phyloP scores from a whole-genome alignment of 129 eudicot genomes.

The Helianthus tuberosus region DNA sequence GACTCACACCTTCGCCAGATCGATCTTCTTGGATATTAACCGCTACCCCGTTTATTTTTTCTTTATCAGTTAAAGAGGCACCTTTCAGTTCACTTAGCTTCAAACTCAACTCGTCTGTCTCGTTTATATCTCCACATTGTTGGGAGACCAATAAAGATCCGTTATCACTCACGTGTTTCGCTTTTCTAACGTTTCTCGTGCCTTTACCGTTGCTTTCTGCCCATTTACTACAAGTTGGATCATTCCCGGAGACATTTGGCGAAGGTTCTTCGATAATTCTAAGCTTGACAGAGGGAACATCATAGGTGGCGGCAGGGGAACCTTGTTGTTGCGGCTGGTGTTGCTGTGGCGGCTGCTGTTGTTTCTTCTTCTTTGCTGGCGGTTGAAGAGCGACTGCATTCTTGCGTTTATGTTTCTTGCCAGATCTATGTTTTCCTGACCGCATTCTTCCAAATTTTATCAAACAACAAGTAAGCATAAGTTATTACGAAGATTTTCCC shows the following conservation, averaged over 20 bases:
- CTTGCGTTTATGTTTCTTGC: constrained; percentile 68
- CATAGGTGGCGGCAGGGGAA: constrained; percentile 57
- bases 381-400: constrained; percentile 32
- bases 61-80: constrained; percentile 27
- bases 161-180: constrained; percentile 39
- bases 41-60: constrained; percentile 20
- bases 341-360: constrained; percentile 36
- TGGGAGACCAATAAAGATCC: constrained; percentile 34
- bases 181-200: constrained; percentile 24
- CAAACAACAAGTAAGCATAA: constrained; percentile 33
- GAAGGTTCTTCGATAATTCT: constrained; percentile 44
- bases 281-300: constrained; percentile 45
- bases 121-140: constrained; percentile 34
- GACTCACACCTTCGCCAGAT: constrained; percentile 37
- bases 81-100: constrained; percentile 51
- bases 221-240: constrained; percentile 28
- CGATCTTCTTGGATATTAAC: constrained; percentile 33
- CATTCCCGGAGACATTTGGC: constrained; percentile 29
- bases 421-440: constrained; percentile 49
- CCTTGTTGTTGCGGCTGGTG: constrained; percentile 38
- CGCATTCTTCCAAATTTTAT: constrained; percentile 39
- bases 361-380: constrained; percentile 69
- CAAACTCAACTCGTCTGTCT: constrained; percentile 38
- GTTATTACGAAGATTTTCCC: constrained; percentile 1
- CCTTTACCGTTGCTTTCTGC: constrained; percentile 36